These are phyloP conservation scores for Vanilla planifolia DNA, from an alignment of 106 monocot species.

Conservation along the genomic window DNA sequence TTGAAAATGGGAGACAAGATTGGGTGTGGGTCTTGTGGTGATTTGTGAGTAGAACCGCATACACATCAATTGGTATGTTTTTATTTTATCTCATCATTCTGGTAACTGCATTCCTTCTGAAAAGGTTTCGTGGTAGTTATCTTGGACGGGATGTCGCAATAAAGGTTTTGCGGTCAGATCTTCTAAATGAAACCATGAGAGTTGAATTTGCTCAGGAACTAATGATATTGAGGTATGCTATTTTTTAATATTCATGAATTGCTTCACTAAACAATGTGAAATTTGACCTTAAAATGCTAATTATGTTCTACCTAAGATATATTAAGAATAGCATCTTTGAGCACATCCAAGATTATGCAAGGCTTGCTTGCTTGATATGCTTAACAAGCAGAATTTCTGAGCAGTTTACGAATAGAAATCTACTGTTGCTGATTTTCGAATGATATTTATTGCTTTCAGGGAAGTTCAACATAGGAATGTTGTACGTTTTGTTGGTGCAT, in stretches of 20 bases:
- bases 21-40: slow-evolving; percentile 71
- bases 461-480: slow-evolving; percentile 57
- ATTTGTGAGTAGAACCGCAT: slow-evolving; percentile 50
- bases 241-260: neutral
- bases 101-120: neutral
- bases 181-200: slow-evolving; percentile 47
- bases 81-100: neutral
- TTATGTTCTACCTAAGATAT: no score
- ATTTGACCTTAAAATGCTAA: neutral
- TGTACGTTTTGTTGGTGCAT: slow-evolving; percentile 52
- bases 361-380: neutral
- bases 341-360: neutral
- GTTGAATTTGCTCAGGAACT: slow-evolving; percentile 90
- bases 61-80: neutral
- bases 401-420: no score
- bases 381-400: no score
- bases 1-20: slow-evolving; percentile 68
- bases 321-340: no score
- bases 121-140: slow-evolving; percentile 78
- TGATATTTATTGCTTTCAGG: slow-evolving; percentile 22
- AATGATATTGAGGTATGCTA: slow-evolving; percentile 62
- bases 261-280: neutral
- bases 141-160: slow-evolving; percentile 83
- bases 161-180: slow-evolving; percentile 70
- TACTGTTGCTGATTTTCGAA: neutral